Evolutionary conservation across 129 eudicot species (phyloP), one percentile per base, ranked within the genome.

Genomic region (Artemisia annua): DNA sequence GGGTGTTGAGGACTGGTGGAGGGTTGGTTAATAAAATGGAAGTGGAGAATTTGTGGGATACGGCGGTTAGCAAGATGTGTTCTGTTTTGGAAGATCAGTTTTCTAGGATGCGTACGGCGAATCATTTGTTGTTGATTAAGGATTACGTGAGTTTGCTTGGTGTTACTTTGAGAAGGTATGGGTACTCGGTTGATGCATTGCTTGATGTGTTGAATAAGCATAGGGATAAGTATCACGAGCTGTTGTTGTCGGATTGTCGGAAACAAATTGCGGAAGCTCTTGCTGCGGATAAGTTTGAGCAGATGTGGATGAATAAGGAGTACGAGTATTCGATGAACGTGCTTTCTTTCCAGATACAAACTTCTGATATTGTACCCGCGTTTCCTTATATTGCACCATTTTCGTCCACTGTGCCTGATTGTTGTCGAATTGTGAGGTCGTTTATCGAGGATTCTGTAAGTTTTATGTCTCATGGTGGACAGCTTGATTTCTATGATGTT

Each of bases 251-350:
- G 18, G 98, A 94, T 78, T 94, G 98, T 73, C 87, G 89, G 11
- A 88, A 86, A 74, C 98, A 94, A 77, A 79, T 94, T 58, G 75
- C 97, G 30, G 98, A 94, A 78, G 98, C 96, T 8, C 84, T 90
- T 35, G 77, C 87, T 17, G 93, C 96, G 18, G 98, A 94, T 90
- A 90, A 88, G 66, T 88, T 90, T 86, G 97, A 94, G 82, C 96
- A 94, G 79, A 94, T 90, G 98, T 90, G 89, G 82, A 94, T 94
- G 98, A 94, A 83, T 81, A 94, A 94, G 73, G 98, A 94, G 75
- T 94, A 94, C n/a, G 98, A 94, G 79, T 94, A 94, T 61, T 90
- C 97, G 3, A 94, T 94, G 98, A 90, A 94, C 63, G 98, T 94
- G 81, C 85, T 94, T n/a, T 89, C 98, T 3, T 90, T 94, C 60